phyloP scores from a whole-genome alignment of 2,329 filamentous ascomycete species.

The Talaromyces verruculosus region DNA sequence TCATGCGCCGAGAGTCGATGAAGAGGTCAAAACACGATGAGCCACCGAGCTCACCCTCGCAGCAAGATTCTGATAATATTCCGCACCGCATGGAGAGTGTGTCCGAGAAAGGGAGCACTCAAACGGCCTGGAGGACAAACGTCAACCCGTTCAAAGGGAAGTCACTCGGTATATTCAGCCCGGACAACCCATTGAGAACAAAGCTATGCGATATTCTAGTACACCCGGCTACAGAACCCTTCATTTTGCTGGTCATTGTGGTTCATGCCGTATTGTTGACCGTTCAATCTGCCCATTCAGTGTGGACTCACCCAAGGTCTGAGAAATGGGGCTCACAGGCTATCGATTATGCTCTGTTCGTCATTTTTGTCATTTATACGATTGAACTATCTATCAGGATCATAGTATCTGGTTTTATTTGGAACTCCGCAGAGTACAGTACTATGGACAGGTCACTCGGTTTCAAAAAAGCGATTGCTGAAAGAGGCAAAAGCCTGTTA shows the following conservation, averaged over 20 bases:
- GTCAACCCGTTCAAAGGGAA: conserved; percentile 83
- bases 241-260: conserved; percentile 83
- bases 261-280: conserved; percentile 85
- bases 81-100: conserved; percentile 37
- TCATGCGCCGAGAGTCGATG: conserved; percentile 57
- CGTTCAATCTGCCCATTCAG: conserved; percentile 73
- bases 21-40: conserved; percentile 54
- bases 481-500: conserved; percentile 77
- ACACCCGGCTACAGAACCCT: conserved; percentile 80
- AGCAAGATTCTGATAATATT: conserved; percentile 49
- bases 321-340: conserved; percentile 61
- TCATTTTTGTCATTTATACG: conserved; percentile 85
- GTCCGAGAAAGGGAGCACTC: conserved; percentile 33
- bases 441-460: conserved; percentile 79
- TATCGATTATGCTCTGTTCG: conserved; percentile 79
- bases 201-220: conserved; percentile 80
- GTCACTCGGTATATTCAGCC: conserved; percentile 78
- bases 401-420: conserved; percentile 87
- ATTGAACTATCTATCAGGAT: conserved; percentile 78
- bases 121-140: conserved; percentile 47
- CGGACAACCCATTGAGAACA: conserved; percentile 71
- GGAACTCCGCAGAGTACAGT: conserved; percentile 90
- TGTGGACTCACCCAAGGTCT: conserved; percentile 62
- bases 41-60: conserved; percentile 52
- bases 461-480: conserved; percentile 68